phyloP scores from a whole-genome alignment of 2,329 filamentous ascomycete species.

The Trichoderma sp. region DNA sequence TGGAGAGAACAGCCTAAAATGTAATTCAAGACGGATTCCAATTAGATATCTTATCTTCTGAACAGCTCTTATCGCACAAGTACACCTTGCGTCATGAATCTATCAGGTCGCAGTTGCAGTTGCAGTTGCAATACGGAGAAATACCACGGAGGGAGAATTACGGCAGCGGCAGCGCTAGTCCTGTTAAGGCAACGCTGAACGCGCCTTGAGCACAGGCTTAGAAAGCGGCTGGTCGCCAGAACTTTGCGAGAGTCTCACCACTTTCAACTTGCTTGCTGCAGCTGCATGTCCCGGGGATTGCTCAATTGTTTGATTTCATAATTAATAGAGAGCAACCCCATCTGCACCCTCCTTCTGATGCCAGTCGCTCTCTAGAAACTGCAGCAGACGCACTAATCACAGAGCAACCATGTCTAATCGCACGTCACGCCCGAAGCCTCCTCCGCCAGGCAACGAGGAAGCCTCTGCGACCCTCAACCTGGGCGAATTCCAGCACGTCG shows the following conservation, averaged over 20 bases:
- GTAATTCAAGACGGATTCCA: neutral
- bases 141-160: neutral
- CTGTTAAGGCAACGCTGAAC: neutral
- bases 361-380: neutral
- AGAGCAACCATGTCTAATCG: slow-evolving; percentile 15
- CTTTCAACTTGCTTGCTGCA: neutral
- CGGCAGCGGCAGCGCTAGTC: slow-evolving; percentile 2
- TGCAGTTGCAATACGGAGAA: neutral
- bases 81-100: neutral
- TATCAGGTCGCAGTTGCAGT: neutral
- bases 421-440: slow-evolving; percentile 66
- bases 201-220: slow-evolving; percentile 2
- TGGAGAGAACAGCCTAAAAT: neutral
- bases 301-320: neutral
- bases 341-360: neutral
- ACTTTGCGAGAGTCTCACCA: slow-evolving; percentile 11
- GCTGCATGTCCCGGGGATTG: neutral
- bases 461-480: slow-evolving; percentile 77
- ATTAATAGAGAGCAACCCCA: neutral
- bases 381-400: neutral
- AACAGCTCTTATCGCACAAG: neutral
- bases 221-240: neutral
- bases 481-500: slow-evolving; percentile 89
- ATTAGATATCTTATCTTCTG: neutral
- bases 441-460: slow-evolving; percentile 78